Evolutionary conservation across 1,284 basidiomycete species (phyloP), one percentile per base, ranked within the genome.

Genomic region (Leccinum solheimii): DNA sequence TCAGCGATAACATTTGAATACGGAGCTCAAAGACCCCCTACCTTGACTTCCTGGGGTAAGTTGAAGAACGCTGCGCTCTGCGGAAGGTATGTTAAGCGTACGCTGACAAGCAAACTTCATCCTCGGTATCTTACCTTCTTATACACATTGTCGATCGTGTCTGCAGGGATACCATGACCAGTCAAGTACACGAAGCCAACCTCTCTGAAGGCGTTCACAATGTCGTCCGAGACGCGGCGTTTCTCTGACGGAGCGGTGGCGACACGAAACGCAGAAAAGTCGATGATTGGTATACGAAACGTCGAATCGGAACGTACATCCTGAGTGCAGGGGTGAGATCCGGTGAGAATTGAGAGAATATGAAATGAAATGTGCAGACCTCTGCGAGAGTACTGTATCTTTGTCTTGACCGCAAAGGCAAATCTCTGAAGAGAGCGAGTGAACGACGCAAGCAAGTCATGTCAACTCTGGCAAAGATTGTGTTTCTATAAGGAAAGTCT

Each of bases 151-250:
- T 84, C 71, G 9, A 92, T 80, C 34, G 75, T 81, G 16, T 71
- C 76, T 60, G 75, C 62, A 3, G 85, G 76, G 57, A 93, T 86
- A 2, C 90, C 88, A 73, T 92, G 88, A 43, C 85, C 83, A 21
- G 79, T 79, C 43, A 93, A 76, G 69, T 93, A 93, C 52, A 92
- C 81, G 70, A 91, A 91, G 1, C 90, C 90, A 64, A 85, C 87
- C 59, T 87, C 83, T 69, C 88, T 92, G 78, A 92, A 92, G 0
- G 87, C 92, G 48, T 81, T 81, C 30, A 92, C 90, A 48, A 94
- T 83, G 64, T 88, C 83, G 54, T 84, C 78, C 2, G 92, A 90
- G 0, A 86, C 85, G 13, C 78, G 70, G 63, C 83, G 81, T 74
- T 85, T 90, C 69, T 90, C 86, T 13, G 78, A 76, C 0, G 72